Evolutionary conservation across 352 stramenopile species (phyloP).

Genomic region (Phytophthora idaei): DNA sequence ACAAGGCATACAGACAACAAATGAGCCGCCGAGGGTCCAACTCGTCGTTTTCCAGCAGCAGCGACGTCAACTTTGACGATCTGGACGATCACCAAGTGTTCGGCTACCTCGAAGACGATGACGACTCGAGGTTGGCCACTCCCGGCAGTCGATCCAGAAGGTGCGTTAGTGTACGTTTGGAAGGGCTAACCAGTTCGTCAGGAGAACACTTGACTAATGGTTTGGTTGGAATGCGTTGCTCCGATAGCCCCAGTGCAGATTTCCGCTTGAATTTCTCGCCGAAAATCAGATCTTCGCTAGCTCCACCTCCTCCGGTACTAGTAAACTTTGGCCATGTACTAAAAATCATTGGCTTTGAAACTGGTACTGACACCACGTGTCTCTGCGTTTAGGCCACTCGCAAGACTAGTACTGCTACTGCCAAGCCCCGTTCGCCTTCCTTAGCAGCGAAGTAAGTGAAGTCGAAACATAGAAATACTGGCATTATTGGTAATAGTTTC

Average conservation of each 20-base stretch:
- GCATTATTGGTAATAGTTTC: not conserved
- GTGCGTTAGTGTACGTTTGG: constrained; percentile 5
- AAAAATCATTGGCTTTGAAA: not conserved
- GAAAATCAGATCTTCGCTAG: constrained; percentile 33
- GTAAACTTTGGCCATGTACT: constrained; percentile 7
- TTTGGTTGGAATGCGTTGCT: not conserved
- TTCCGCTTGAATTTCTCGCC: constrained; percentile 67
- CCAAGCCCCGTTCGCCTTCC: constrained; percentile 35
- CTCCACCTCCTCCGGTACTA: constrained; percentile 11
- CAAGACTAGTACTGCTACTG: constrained; percentile 16
- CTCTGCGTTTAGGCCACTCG: constrained; percentile 10
- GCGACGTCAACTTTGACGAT: constrained; percentile 71
- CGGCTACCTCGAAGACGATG: constrained; percentile 55
- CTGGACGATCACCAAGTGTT: constrained; percentile 64
- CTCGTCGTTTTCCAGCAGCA: constrained; percentile 54
- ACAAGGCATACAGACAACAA: not conserved
- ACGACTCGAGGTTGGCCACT: constrained; percentile 25
- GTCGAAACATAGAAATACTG: not conserved
- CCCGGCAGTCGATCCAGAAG: constrained; percentile 27
- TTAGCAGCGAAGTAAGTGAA: constrained; percentile 24
- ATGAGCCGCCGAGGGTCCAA: constrained; percentile 44
- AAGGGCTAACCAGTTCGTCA: not conserved
- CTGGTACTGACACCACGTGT: not conserved
- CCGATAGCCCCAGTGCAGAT: constrained; percentile 36
- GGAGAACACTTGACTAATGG: no score